phyloP scores from a whole-genome alignment of 768 basidiomycete species.

The Macrolepiota fuliginosa region DNA sequence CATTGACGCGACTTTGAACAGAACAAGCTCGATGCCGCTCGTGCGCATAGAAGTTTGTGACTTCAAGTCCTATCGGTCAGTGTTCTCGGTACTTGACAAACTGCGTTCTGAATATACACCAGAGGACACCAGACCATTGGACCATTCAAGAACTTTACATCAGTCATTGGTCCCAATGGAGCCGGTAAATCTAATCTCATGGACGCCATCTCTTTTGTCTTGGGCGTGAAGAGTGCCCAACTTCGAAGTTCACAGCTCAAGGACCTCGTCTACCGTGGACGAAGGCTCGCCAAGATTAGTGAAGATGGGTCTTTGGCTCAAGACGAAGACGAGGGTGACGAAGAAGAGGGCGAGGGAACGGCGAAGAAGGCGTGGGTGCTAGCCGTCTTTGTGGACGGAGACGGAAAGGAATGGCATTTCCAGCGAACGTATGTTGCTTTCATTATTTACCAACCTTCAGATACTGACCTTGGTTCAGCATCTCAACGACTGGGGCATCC shows the following conservation, averaged over 20 bases:
- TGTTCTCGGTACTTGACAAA: background rate
- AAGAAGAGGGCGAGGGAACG: conserved; percentile 67
- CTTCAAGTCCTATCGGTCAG: conserved; percentile 93
- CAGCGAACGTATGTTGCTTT: conserved; percentile 83
- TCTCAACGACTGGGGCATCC: conserved; percentile 82
- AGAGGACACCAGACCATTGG: conserved; percentile 86
- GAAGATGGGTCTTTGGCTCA: conserved; percentile 42
- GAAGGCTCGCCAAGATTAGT: conserved; percentile 54
- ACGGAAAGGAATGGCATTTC: conserved; percentile 84
- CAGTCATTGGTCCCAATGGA: conserved; percentile 97
- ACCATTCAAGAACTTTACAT: conserved; percentile 91
- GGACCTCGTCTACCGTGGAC: conserved; percentile 94
- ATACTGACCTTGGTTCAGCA: conserved; percentile 44
- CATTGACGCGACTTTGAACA: conserved; percentile 3
- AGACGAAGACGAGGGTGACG: conserved; percentile 48
- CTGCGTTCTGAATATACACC: conserved; percentile 4
- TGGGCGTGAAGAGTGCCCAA: conserved; percentile 93
- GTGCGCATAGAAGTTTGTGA: conserved; percentile 87
- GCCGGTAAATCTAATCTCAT: conserved; percentile 98
- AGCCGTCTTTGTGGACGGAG: conserved; percentile 80
- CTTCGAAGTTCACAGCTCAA: conserved; percentile 91
- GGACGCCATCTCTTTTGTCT: conserved; percentile 99
- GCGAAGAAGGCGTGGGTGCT: conserved; percentile 96
- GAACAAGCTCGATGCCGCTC: conserved; percentile 60
- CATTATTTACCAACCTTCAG: background rate